Evolutionary conservation across 176 grass and related monocot genomes (phyloP).

Genomic region (Oryza rufipogon): DNA sequence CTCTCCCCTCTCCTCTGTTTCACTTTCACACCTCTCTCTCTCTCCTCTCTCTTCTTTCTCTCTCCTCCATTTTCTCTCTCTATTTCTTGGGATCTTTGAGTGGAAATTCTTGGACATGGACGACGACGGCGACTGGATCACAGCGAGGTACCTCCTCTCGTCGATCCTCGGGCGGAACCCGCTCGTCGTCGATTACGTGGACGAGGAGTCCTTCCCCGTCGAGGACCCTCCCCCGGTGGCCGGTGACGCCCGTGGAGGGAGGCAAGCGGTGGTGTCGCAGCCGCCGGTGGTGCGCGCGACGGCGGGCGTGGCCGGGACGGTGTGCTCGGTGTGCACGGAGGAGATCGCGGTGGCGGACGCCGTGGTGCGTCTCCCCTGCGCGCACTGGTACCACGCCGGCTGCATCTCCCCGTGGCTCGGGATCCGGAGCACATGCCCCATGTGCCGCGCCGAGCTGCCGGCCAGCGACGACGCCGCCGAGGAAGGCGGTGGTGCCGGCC

Average conservation of each 20-base stretch:
- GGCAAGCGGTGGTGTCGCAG: background rate
- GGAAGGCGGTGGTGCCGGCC: background rate
- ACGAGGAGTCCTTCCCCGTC: constrained; percentile 63
- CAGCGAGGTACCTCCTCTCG: constrained; percentile 58
- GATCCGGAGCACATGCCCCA: constrained; percentile 52
- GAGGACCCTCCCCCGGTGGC: background rate
- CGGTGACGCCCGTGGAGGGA: background rate
- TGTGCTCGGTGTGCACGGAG: constrained; percentile 57
- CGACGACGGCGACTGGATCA: constrained; percentile 58
- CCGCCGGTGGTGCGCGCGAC: constrained; percentile 38
- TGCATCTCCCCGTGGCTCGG: constrained; percentile 64
- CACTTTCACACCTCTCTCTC: background rate
- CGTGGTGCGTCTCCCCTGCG: constrained; percentile 49
- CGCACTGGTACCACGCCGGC: constrained; percentile 54
- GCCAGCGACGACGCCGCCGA: background rate
- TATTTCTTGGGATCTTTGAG: background rate
- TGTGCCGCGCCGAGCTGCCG: constrained; percentile 62
- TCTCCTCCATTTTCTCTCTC: background rate
- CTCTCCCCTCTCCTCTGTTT: background rate
- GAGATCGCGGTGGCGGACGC: constrained; percentile 45
- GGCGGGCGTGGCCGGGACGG: constrained; percentile 32
- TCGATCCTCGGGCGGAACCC: constrained; percentile 42
- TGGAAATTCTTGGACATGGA: constrained; percentile 26
- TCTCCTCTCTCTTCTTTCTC: background rate
- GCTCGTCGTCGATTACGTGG: constrained; percentile 50